A percentile compares a stretch with the other conserved stretches of the same genome.
These are phyloP conservation scores for Crithidia brevicula DNA, from an alignment of 208 protist genomes.

Conservation along the genomic window DNA sequence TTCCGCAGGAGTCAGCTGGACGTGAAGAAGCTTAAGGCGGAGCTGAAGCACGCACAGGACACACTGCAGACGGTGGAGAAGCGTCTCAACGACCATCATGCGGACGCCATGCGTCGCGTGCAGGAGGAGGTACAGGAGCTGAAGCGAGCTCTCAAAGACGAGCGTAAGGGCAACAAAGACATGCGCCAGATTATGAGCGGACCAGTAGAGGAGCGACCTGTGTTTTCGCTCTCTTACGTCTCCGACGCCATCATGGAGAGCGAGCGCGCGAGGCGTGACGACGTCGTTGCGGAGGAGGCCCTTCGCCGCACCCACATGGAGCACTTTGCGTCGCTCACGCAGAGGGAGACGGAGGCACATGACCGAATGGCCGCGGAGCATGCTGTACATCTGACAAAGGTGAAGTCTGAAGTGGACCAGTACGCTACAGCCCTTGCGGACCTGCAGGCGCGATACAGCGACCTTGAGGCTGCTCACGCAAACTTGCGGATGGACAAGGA, in stretches of 20 bases:
- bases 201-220: constrained; percentile 13
- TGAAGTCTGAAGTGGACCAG: not conserved
- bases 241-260: not conserved
- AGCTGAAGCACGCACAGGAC: constrained; percentile 29
- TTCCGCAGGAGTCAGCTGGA: constrained; percentile 31
- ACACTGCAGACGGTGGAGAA: constrained; percentile 21
- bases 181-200: constrained; percentile 12
- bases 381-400: not conserved
- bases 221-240: constrained; percentile 1
- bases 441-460: constrained; percentile 1
- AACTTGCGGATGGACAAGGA: not conserved
- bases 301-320: not conserved
- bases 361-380: not conserved
- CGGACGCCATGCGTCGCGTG: constrained; percentile 26
- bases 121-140: constrained; percentile 31
- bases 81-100: constrained; percentile 28
- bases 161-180: constrained; percentile 23
- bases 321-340: not conserved
- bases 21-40: constrained; percentile 23
- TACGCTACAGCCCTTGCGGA: not conserved
- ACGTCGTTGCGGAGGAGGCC: constrained; percentile 11
- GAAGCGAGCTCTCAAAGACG: constrained; percentile 20
- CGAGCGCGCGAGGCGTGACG: not conserved
- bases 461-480: not conserved
- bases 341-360: not conserved